These are phyloP conservation scores for Magnolia kwangsiensis DNA, from an alignment of 164 flowering plant species.

Conservation along the genomic window DNA sequence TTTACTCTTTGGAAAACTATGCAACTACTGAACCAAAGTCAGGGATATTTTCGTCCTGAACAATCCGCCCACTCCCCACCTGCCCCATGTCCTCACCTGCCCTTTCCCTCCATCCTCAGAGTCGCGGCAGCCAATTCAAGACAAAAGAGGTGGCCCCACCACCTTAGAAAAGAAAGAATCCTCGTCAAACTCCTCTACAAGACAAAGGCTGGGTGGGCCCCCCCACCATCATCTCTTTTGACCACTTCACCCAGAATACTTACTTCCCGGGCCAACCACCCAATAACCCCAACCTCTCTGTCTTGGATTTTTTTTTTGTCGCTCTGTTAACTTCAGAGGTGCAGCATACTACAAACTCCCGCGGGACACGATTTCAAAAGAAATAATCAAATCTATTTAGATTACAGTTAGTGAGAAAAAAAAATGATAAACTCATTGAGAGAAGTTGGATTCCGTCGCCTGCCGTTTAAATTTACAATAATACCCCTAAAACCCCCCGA, in stretches of 20 bases:
- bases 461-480: slow-evolving; percentile 4
- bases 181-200: no score
- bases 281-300: not conserved
- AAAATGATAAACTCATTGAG: not conserved
- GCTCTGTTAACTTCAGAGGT: not conserved
- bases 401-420: not conserved
- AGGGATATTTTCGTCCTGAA: no score
- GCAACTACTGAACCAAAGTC: no score
- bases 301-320: not conserved
- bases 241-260: not conserved
- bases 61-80: no score
- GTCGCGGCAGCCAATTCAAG: not conserved
- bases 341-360: not conserved
- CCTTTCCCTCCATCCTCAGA: no score
- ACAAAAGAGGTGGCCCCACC: not conserved
- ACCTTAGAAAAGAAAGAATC: no score
- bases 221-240: no score
- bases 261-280: not conserved
- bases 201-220: no score
- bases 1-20: no score
- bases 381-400: not conserved
- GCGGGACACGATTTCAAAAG: not conserved
- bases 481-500: not conserved
- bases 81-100: no score
- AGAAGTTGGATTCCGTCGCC: not conserved